These are phyloP conservation scores for Cutaneotrichosporon arboriforme DNA, from an alignment of 1,284 basidiomycete genomes.

Conservation along the genomic window DNA sequence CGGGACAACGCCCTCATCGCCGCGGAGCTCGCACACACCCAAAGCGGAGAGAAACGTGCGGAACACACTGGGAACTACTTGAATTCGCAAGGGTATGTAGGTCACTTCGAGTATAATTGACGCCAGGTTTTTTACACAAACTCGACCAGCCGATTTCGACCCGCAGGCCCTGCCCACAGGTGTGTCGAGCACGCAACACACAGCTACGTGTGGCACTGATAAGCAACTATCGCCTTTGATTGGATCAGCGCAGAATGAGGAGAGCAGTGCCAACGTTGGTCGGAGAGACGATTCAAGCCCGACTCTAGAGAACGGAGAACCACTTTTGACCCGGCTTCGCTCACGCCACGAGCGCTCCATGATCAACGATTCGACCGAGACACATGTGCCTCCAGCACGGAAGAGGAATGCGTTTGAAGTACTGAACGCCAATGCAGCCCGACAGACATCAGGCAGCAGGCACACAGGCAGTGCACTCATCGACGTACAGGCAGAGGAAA, in stretches of 20 bases:
- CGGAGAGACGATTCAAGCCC: constrained; percentile 1
- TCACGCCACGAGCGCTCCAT: not conserved
- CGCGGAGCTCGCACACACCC: constrained; percentile 22
- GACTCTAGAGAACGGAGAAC: constrained; percentile 10
- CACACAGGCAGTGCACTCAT: constrained; percentile 15
- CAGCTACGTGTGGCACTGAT: too few relatives aligned
- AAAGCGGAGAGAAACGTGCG: constrained; percentile 4
- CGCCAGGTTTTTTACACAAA: constrained; percentile 40
- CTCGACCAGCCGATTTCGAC: constrained; percentile 23
- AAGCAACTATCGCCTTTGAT: too few relatives aligned
- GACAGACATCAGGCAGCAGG: not conserved
- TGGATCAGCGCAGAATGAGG: too few relatives aligned
- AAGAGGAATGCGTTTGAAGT: constrained; percentile 11
- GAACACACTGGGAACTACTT: constrained; percentile 29
- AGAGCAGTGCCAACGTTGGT: not conserved
- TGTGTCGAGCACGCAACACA: too few relatives aligned
- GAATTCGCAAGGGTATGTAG: constrained; percentile 37
- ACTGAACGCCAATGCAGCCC: not conserved
- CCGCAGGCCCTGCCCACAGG: too few relatives aligned
- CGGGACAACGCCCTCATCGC: constrained; percentile 40
- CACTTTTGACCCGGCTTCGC: constrained; percentile 19
- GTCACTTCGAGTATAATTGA: not conserved
- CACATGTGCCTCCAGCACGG: not conserved
- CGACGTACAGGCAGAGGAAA: constrained; percentile 43
- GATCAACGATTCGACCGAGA: not conserved